Evolutionary conservation across 352 stramenopile species (phyloP), one percentile per base, ranked within the genome.

Genomic region (Pythium aphanidermatum): DNA sequence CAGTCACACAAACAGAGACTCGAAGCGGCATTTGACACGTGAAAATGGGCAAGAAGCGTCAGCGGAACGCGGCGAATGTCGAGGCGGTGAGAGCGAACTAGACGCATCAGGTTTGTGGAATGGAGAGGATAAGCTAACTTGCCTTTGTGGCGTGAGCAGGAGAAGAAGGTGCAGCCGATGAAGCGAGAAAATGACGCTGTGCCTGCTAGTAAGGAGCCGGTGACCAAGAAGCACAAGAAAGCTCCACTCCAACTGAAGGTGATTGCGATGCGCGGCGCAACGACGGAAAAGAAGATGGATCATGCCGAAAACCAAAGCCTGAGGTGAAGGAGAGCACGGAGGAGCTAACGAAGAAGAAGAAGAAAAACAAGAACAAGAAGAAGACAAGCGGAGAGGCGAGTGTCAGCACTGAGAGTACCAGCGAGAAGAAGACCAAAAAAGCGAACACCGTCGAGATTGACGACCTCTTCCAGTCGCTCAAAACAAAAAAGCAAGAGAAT

Each of bases 401-500:
- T 10, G 13, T 20, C 11, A 16, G 17, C 23, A 16, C 31, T 6
- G 27, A 26, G 12, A 28, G 24, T 35, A 12, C 12, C 13, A 19
- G 33, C 3, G 29, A 17, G n/a, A 29, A 52, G 17, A 50, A 10
- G 17, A 41, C 43, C 21, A 54, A 69, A 17, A 78, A 68, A 33
- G 36, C 26, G 12, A 49, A 30, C 20, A 71, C 46, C 12, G 55
- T 46, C 5, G 74, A 88, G 13, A 88, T 93, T 24, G 82, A 93
- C 61, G 77, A 90, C 30, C 54, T 93, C 34, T 93, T 93, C 41
- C 55, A 68, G 33, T 73, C 65, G 2, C 46, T 93, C 8, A 90
- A 92, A 58, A 70, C 64, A 7, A 75, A 82, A 42, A 92, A 93
- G 56, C 65, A 86, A 50, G 62, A 82, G 51, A 79, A 82, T 19